A percentile compares a stretch with the other conserved stretches of the same genome.
phyloP scores from a whole-genome alignment of 495 filamentous ascomycete genomes.

The Lasiosphaeria miniovina region DNA sequence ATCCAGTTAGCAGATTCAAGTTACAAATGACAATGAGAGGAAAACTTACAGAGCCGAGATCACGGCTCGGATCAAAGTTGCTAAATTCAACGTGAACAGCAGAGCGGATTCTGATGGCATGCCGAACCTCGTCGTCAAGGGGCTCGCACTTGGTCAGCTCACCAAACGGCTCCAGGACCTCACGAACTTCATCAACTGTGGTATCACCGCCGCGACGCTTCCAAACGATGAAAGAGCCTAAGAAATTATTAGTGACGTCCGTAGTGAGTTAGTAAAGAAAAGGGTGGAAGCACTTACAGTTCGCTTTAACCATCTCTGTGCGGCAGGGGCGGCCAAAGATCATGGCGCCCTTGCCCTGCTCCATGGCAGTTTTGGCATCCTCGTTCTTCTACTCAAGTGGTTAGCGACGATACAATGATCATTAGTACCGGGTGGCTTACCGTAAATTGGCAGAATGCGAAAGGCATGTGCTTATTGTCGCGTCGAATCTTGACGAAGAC shows the following conservation, averaged over 20 bases:
- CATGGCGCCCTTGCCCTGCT: constrained; percentile 41
- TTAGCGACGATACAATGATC: constrained; percentile 11
- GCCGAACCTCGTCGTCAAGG: constrained; percentile 23
- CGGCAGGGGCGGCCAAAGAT: constrained; percentile 58
- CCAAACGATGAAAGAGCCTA: constrained; percentile 52
- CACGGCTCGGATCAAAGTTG: constrained; percentile 40
- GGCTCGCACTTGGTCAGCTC: constrained; percentile 31
- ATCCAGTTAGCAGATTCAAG: constrained; percentile 14
- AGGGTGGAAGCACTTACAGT: constrained; percentile 43
- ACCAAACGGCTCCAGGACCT: constrained; percentile 42
- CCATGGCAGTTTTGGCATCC: constrained; percentile 50
- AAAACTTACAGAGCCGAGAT: constrained; percentile 38
- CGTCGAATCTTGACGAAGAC: constrained; percentile 63
- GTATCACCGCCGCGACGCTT: constrained; percentile 36
- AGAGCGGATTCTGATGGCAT: constrained; percentile 33
- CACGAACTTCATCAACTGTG: constrained; percentile 40
- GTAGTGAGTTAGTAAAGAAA: neutral
- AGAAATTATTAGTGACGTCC: neutral
- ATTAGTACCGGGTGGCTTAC: constrained; percentile 35
- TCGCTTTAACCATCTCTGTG: constrained; percentile 54
- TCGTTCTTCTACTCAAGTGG: constrained; percentile 27
- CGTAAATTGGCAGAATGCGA: constrained; percentile 61
- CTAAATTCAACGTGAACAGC: constrained; percentile 53
- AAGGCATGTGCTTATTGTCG: constrained; percentile 56
- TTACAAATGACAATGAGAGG: neutral